These are phyloP conservation scores for Cucurbita argyrosperma DNA, from an alignment of 306 rosid genomes.

Conservation along the genomic window DNA sequence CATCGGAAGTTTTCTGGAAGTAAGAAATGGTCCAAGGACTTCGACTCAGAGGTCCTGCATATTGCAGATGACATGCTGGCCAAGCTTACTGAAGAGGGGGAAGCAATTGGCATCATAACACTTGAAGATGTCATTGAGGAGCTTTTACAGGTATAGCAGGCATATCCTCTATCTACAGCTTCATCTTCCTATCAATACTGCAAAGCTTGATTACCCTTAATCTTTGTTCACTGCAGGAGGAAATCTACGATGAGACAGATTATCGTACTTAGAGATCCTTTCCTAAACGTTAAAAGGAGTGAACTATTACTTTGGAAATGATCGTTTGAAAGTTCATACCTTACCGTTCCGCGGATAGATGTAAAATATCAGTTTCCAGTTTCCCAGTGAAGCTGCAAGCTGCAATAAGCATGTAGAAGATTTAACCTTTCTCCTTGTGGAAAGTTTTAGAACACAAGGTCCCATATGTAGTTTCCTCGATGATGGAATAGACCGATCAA, in stretches of 20 bases:
- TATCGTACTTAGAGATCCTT: background rate
- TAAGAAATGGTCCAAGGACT: conserved; percentile 48
- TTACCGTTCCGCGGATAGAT: background rate
- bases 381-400: background rate
- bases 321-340: background rate
- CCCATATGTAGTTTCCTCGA: background rate
- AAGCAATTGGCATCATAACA: conserved; percentile 58
- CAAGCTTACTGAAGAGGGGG: conserved; percentile 39
- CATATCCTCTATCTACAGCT: background rate
- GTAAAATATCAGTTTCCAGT: background rate
- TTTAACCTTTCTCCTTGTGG: background rate
- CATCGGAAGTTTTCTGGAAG: conserved; percentile 24
- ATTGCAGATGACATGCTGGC: conserved; percentile 46
- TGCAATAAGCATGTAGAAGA: background rate
- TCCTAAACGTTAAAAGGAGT: background rate
- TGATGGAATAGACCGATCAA: background rate
- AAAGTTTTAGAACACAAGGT: background rate
- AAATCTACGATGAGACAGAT: conserved; percentile 22
- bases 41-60: conserved; percentile 49
- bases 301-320: background rate
- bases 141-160: conserved; percentile 19
- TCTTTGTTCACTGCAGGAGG: conserved; percentile 12
- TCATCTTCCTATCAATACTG: background rate
- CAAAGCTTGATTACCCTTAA: background rate
- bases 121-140: conserved; percentile 76